Evolutionary conservation across 139 green algal species (phyloP), one percentile per base, ranked within the genome.

Genomic region (Microglena sp.): DNA sequence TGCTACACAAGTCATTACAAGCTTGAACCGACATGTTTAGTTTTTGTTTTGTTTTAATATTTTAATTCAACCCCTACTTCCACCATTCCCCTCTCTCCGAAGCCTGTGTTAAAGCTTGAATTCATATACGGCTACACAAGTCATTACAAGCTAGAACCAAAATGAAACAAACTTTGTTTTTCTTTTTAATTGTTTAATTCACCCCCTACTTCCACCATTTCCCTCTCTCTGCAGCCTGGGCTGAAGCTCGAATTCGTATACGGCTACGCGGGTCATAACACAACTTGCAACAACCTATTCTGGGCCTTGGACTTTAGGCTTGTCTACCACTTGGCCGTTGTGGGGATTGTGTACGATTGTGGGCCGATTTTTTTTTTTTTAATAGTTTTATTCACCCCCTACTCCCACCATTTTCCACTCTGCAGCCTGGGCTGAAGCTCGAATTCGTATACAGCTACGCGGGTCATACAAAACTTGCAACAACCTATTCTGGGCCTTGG

Each of bases 401-500:
- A 6, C 50, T 26, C 50, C 50, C 50, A 6, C 6, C 50, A 31
- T n/a, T n/a, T 59, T 11, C 40, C 40, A 11, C 40, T 18, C 40
- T 55, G 5, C 73, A 84, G 77, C 63, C 77, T 1, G 64, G 60
- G 0, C 62, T 91, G 8, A 40, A 78, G 43, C 77, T 91, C 21
- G 82, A 88, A 56, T 91, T 81, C 61, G 82, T 91, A 46, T 85
- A 91, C 54, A 82, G 85, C 21, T 91, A 83, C 35, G 70, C 76
- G 5, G 73, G 70, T 40, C 60, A 59, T 11, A 81, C 61, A 79
- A 77, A 59, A 77, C 73, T 53, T 26, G 40, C 1, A 50, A 64
- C 33, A 90, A 88, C 69, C 64, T 86, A 27, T 85, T 81, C 56
- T 82, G 76, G 68, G 84, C 75, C 6, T 44, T 56, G 0, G 54